phyloP scores from a whole-genome alignment of 306 rosid genomes.

The Begonia fuchsioides region DNA sequence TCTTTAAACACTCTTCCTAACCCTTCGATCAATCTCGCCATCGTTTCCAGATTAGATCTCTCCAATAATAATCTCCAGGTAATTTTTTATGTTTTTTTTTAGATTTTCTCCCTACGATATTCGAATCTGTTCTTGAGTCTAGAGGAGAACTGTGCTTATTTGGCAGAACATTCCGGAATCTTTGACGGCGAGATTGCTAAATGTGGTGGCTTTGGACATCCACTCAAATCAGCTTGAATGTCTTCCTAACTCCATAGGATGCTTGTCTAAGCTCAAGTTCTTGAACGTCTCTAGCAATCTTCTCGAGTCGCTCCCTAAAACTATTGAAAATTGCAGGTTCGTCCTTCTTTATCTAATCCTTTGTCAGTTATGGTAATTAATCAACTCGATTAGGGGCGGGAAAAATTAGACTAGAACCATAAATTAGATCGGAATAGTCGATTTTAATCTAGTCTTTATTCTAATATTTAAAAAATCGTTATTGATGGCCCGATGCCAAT shows the following conservation, averaged over 20 bases:
- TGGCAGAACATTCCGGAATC: conserved; percentile 75
- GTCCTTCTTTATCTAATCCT: background rate
- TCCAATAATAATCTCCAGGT: conserved; percentile 95
- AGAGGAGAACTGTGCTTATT: too few species aligned
- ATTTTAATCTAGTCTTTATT: too few species aligned
- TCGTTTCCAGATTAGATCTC: conserved; percentile 68
- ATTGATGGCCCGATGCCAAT: too few species aligned
- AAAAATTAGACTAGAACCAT: too few species aligned
- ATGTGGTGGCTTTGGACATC: conserved; percentile 53
- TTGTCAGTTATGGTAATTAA: background rate
- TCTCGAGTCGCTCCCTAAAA: conserved; percentile 49
- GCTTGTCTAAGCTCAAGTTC: conserved; percentile 67
- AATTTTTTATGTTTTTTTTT: background rate
- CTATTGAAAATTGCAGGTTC: conserved; percentile 85
- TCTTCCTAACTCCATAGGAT: conserved; percentile 84
- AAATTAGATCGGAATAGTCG: too few species aligned
- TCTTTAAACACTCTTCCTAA: conserved; percentile 55
- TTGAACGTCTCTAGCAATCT: conserved; percentile 73
- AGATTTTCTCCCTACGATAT: too few species aligned
- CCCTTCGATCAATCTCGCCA: conserved; percentile 46
- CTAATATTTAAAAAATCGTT: too few species aligned
- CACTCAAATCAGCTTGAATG: conserved; percentile 71
- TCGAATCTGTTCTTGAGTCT: too few species aligned
- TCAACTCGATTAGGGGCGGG: too few species aligned
- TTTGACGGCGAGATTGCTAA: conserved; percentile 54